Evolutionary conservation across 192 early-diverging fungal species (phyloP), one percentile per base, ranked within the genome.

Genomic region (Spizellomyces punctatus): DNA sequence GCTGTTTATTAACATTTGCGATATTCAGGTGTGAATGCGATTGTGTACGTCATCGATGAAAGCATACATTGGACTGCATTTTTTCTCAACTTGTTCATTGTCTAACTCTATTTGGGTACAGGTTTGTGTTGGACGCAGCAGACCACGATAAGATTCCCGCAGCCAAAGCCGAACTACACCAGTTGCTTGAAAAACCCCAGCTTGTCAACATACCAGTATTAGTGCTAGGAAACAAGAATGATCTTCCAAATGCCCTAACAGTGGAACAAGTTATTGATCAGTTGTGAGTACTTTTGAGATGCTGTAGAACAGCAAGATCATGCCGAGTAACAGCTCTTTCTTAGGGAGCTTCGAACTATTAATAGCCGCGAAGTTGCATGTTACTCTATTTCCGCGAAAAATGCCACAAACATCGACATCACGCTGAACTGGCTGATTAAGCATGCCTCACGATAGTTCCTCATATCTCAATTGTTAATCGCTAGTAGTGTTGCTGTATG

Each of bases 331-430:
- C 36, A 3, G 5, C 16, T 54, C 42, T 59, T 27, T 64, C 55
- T 73, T 50, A 94, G 92, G 73, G 90, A 92, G 61, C 82, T 99
- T 71, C 92, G 94, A 77, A 83, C 87, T 14, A 96, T 98, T 74
- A 90, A 90, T 22, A 90, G 90, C 71, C 88, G 98, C 19, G 98
- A 99, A 78, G 96, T 99, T 42, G 91, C 94, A 8, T 98, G 95
- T 82, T 99, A 99, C 79, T 97, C 95, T 9, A 96, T 98, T 66
- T 98, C 96, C 14, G 95, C 96, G 41, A 98, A 98, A 82, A 98
- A 98, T 73, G 88, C 94, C 72, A 90, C 94, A 73, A 98, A 98
- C 77, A 99, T 99, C 71, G 98, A 99, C 79, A 84, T 95, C 46
- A 98, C 94, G 16, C 83, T 99, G 45, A 91, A 97, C 71, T 99